These are phyloP conservation scores for Oryza glumipatula DNA, from an alignment of 176 grass and related monocot genomes.

Conservation along the genomic window DNA sequence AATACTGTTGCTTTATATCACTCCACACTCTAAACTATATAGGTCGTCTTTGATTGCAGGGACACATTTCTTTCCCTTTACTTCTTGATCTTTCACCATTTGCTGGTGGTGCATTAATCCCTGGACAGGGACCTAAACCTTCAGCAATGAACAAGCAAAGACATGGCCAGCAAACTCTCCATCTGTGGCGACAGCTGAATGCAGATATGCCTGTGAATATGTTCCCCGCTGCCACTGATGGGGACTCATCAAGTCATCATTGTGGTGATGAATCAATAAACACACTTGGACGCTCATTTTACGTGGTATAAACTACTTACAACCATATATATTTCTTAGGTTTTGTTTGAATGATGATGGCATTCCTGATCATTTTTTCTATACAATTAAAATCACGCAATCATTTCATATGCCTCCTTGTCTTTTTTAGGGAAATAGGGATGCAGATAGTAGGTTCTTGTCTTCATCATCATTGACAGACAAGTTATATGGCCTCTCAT, in stretches of 20 bases:
- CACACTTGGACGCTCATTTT: neutral
- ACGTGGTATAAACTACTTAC: constrained; percentile 14
- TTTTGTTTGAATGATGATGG: constrained; percentile 8
- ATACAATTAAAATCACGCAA: neutral
- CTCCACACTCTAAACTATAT: constrained; percentile 22
- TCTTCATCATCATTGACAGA: constrained; percentile 22
- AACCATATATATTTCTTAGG: neutral
- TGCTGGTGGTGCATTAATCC: constrained; percentile 39
- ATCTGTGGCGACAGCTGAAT: constrained; percentile 47
- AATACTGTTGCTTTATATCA: constrained; percentile 2
- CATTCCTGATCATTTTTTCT: neutral
- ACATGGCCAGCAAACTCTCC: constrained; percentile 30
- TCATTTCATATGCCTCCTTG: neutral
- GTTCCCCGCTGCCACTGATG: constrained; percentile 20
- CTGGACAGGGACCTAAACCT: constrained; percentile 31
- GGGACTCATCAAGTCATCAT: constrained; percentile 39
- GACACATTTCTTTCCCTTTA: constrained; percentile 86
- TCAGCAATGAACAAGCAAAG: constrained; percentile 33
- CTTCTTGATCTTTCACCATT: constrained; percentile 79
- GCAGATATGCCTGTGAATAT: constrained; percentile 51
- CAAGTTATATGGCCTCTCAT: constrained; percentile 60
- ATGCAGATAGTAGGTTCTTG: constrained; percentile 3
- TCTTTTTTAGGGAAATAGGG: constrained; percentile 33
- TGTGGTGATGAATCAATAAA: constrained; percentile 14
- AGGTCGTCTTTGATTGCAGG: constrained; percentile 48